phyloP scores from a whole-genome alignment of 345 rosid genomes.

The Nephelium lappaceum region DNA sequence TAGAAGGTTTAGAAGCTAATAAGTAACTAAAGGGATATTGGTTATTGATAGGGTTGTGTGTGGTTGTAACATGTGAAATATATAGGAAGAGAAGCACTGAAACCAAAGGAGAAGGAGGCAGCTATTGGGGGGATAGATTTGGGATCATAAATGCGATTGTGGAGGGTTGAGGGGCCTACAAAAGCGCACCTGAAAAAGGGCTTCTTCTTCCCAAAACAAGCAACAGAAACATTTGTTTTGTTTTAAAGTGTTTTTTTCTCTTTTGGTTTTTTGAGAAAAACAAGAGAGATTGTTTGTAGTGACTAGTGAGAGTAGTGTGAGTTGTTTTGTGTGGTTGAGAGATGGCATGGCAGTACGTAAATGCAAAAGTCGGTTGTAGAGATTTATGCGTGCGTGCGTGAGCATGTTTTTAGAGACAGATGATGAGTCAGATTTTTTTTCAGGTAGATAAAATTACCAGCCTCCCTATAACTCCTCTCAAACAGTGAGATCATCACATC shows the following conservation, averaged over 20 bases:
- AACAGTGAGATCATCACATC: conserved; percentile 21
- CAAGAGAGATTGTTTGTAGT: neutral
- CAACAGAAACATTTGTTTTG: neutral
- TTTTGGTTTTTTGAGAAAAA: neutral
- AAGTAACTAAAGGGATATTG: neutral
- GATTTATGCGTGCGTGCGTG: conserved; percentile 55
- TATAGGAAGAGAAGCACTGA: conserved; percentile 42
- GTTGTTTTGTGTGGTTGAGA: conserved; percentile 1
- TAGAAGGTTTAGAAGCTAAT: neutral
- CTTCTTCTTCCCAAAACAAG: conserved; percentile 18
- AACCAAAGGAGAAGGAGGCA: conserved; percentile 26
- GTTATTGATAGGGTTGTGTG: neutral
- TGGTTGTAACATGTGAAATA: conserved; percentile 11
- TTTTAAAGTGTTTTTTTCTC: neutral
- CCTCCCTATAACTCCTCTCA: neutral
- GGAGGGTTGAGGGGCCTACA: neutral
- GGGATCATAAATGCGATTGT: conserved; percentile 22
- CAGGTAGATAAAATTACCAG: conserved; percentile 13
- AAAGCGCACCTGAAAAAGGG: conserved; percentile 17
- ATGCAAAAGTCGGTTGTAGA: conserved; percentile 29
- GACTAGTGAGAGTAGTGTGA: neutral
- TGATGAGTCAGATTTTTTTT: conserved; percentile 22
- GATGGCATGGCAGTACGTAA: conserved; percentile 9
- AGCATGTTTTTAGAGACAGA: conserved; percentile 20
- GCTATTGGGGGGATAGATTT: conserved; percentile 10